Percentiles rank a stretch among this genome's conserved stretches.
Conservation (phyloP, 2,329 filamentous ascomycete species). For the Xylaria multiplex region DNA sequence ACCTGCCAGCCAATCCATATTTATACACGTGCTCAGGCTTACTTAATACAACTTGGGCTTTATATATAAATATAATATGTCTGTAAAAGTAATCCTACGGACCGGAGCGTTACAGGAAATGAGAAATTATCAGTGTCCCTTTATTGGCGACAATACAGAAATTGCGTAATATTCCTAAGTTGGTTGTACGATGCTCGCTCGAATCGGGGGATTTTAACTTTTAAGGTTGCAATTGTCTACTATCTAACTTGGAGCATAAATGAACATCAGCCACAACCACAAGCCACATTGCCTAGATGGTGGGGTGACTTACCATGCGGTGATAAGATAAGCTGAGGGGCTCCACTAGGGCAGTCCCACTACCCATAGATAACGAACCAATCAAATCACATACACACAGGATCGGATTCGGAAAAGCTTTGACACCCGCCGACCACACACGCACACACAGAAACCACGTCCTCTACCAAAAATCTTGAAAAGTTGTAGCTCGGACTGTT, state of each 20-base stretch:
- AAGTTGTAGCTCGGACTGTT: conserved; percentile 36
- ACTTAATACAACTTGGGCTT: too few relatives aligned
- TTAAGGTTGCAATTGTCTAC: too few relatives aligned
- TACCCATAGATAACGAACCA: conserved; percentile 19
- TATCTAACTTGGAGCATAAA: too few relatives aligned
- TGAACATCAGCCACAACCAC: conserved; percentile 24
- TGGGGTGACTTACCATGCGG: conserved; percentile 23
- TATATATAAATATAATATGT: background rate
- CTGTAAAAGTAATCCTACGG: background rate
- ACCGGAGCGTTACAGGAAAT: too few relatives aligned
- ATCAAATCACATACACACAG: conserved; percentile 23
- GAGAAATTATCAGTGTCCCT: background rate
- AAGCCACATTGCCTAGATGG: conserved; percentile 26
- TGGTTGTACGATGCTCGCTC: too few relatives aligned
- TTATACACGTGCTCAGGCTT: background rate
- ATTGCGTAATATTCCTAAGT: too few relatives aligned
- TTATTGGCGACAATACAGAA: background rate
- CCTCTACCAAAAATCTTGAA: conserved; percentile 39
- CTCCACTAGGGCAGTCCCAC: conserved; percentile 39
- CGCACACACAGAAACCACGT: conserved; percentile 38
- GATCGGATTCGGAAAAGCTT: conserved; percentile 39
- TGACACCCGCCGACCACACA: conserved; percentile 32
- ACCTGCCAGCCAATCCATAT: too few relatives aligned
- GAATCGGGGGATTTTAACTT: too few relatives aligned
- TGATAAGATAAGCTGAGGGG: conserved; percentile 35